Percentiles rank a stretch among this genome's conserved stretches.
Evolutionary conservation across 2,329 filamentous ascomycete species (phyloP).

Genomic region (Mollisiaceae sp.): DNA sequence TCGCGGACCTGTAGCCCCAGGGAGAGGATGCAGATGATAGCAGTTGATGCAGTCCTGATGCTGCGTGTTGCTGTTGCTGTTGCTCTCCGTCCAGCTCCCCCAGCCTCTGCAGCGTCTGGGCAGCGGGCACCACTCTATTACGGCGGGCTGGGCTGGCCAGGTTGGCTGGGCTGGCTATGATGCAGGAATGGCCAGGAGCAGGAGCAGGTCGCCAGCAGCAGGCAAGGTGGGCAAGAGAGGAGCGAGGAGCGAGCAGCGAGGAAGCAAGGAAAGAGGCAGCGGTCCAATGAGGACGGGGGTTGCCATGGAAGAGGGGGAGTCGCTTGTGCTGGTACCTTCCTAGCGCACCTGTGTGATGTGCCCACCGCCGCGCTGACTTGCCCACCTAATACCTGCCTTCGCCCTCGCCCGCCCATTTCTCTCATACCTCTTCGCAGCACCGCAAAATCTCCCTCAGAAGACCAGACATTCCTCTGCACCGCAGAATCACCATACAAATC

Average conservation of each 20-base stretch:
- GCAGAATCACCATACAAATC: background rate
- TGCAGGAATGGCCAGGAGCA: background rate
- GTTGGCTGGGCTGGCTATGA: background rate
- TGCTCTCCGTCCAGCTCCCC: no score
- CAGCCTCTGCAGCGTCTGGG: no score
- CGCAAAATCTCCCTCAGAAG: background rate
- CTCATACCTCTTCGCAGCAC: background rate
- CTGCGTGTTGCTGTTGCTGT: no score
- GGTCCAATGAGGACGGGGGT: background rate
- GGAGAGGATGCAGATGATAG: background rate
- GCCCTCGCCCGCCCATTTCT: background rate
- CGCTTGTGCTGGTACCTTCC: background rate
- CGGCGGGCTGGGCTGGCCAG: no score
- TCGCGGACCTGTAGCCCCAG: no score
- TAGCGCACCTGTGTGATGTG: background rate
- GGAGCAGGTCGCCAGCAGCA: background rate
- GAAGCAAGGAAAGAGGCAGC: slow-evolving; percentile 1
- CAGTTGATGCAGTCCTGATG: no score
- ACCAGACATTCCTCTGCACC: background rate
- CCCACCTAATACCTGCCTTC: background rate
- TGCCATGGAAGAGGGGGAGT: background rate
- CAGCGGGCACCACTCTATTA: background rate
- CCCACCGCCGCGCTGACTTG: no score
- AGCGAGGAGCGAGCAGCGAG: background rate
- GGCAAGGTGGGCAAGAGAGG: background rate